Evolutionary conservation across 805 yeast genomes (phyloP).

Genomic region (Lipomyces yamadae): DNA sequence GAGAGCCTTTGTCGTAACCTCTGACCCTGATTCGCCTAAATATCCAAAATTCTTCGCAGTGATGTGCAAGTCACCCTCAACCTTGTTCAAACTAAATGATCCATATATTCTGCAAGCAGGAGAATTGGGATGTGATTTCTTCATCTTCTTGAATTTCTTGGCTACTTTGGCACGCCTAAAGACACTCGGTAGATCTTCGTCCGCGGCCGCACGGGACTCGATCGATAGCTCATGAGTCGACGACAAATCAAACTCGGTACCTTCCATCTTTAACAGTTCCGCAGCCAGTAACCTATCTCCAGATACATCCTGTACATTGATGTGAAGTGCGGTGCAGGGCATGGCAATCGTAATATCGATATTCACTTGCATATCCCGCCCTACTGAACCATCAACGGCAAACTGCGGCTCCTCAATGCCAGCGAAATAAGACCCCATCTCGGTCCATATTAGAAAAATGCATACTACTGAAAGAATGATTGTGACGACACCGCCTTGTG

Average conservation of each 20-base stretch:
- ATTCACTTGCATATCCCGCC: constrained; percentile 68
- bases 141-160: constrained; percentile 24
- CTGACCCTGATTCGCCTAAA: constrained; percentile 43
- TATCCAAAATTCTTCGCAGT: constrained; percentile 77
- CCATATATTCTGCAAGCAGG: constrained; percentile 91
- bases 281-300: constrained; percentile 78
- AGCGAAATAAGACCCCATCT: constrained; percentile 81
- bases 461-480: constrained; percentile 64
- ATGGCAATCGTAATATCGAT: constrained; percentile 78
- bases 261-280: constrained; percentile 74
- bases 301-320: constrained; percentile 78
- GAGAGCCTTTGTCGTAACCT: constrained; percentile 45
- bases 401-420: constrained; percentile 81
- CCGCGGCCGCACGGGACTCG: constrained; percentile 30
- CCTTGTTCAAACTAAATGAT: constrained; percentile 79
- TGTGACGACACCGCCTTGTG: constrained; percentile 78
- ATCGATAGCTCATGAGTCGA: constrained; percentile 32
- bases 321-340: constrained; percentile 78
- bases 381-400: constrained; percentile 66
- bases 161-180: constrained; percentile 33
- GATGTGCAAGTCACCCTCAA: constrained; percentile 82
- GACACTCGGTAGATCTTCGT: constrained; percentile 25
- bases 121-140: constrained; percentile 20
- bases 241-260: constrained; percentile 42
- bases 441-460: constrained; percentile 77